Conservation (phyloP, 768 basidiomycete species). For the Austroboletus festivus region DNA sequence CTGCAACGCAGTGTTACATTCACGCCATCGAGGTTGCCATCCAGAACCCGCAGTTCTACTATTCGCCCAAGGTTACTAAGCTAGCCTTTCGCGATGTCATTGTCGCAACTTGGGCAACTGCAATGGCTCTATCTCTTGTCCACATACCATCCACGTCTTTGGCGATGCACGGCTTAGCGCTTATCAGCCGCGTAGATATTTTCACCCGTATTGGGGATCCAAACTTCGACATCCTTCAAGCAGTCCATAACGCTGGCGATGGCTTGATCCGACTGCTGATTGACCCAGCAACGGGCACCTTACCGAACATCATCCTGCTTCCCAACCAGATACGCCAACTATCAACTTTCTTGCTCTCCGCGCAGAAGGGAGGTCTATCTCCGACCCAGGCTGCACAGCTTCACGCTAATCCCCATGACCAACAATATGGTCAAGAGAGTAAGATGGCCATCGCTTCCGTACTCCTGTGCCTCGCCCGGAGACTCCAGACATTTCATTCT, state of each 20-base stretch:
- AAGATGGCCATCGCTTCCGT: slow-evolving; percentile 38
- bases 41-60: slow-evolving; percentile 25
- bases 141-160: slow-evolving; percentile 21
- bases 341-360: slow-evolving; percentile 36
- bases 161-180: slow-evolving; percentile 18
- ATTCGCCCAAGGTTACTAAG: slow-evolving; percentile 12
- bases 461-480: slow-evolving; percentile 44
- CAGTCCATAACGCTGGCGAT: slow-evolving; percentile 34
- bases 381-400: slow-evolving; percentile 26
- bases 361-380: slow-evolving; percentile 33
- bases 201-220: slow-evolving; percentile 28
- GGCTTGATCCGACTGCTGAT: slow-evolving; percentile 33
- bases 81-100: slow-evolving; percentile 39
- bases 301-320: slow-evolving; percentile 41
- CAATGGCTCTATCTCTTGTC: slow-evolving; percentile 29
- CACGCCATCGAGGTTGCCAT: slow-evolving; percentile 42
- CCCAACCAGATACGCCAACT: slow-evolving; percentile 39
- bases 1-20: slow-evolving; percentile 37
- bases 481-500: slow-evolving; percentile 35
- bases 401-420: slow-evolving; percentile 25
- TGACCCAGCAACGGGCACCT: slow-evolving; percentile 33
- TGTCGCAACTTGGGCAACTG: slow-evolving; percentile 37
- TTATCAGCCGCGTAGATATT: slow-evolving; percentile 22
- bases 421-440: slow-evolving; percentile 21
- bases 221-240: slow-evolving; percentile 35